phyloP scores from a whole-genome alignment of 1,284 basidiomycete species.

The Irpex sp. region DNA sequence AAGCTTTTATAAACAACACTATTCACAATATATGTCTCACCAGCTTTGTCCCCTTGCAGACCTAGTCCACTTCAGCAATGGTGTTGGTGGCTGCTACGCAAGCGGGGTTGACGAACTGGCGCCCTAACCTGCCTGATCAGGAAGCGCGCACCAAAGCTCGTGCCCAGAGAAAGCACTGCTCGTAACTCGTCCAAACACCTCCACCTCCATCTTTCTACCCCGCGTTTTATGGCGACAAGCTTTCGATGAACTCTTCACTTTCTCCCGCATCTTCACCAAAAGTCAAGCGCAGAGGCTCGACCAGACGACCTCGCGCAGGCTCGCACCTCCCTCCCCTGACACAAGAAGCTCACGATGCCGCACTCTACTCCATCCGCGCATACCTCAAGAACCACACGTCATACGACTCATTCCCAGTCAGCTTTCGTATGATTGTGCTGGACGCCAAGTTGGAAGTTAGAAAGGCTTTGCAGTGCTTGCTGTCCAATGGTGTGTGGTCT shows the following conservation, averaged over 20 bases:
- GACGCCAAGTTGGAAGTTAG: slow-evolving; percentile 94
- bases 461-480: slow-evolving; percentile 86
- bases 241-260: slow-evolving; percentile 37
- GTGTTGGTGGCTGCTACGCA: background rate
- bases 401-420: slow-evolving; percentile 96
- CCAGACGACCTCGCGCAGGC: slow-evolving; percentile 45
- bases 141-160: slow-evolving; percentile 1
- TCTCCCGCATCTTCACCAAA: slow-evolving; percentile 33
- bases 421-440: slow-evolving; percentile 93
- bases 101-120: background rate
- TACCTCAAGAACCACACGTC: slow-evolving; percentile 85
- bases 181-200: background rate
- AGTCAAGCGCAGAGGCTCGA: slow-evolving; percentile 38
- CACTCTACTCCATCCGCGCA: slow-evolving; percentile 73
- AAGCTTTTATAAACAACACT: background rate
- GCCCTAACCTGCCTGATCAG: slow-evolving; percentile 1
- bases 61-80: background rate
- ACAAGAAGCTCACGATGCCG: slow-evolving; percentile 69
- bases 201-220: background rate
- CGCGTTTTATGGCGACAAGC: slow-evolving; percentile 9
- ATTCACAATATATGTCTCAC: background rate
- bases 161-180: background rate
- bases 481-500: slow-evolving; percentile 71
- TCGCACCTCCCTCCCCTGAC: slow-evolving; percentile 59
- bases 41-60: background rate